These are phyloP conservation scores for Myriosclerotinia curreyana DNA, from an alignment of 2,329 filamentous ascomycete genomes.

Conservation along the genomic window DNA sequence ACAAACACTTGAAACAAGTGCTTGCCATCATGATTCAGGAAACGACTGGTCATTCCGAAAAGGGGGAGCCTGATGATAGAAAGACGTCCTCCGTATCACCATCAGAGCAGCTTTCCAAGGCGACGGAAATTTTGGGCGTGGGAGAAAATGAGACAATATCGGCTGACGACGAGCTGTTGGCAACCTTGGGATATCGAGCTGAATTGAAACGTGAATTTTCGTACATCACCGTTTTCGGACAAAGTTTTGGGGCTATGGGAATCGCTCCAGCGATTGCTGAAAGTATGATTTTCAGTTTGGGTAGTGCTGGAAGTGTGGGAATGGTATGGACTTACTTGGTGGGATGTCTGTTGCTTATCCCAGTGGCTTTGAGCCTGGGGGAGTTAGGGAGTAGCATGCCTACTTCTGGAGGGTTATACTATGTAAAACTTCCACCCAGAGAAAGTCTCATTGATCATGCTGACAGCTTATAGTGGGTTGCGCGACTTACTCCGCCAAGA, in stretches of 20 bases:
- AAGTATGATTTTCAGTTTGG: conserved; percentile 37
- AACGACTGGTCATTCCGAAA: neutral
- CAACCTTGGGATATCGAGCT: conserved; percentile 36
- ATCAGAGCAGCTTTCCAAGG: conserved; percentile 5
- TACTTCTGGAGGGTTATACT: conserved; percentile 38
- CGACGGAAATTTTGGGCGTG: conserved; percentile 14
- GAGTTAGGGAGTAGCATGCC: conserved; percentile 39
- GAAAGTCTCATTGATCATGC: neutral
- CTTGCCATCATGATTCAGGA: conserved; percentile 1
- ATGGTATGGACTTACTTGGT: conserved; percentile 39
- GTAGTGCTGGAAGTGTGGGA: conserved; percentile 35
- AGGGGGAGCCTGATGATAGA: neutral
- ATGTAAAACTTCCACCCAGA: conserved; percentile 25
- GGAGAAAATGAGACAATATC: conserved; percentile 25
- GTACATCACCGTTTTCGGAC: conserved; percentile 38
- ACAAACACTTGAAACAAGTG: neutral
- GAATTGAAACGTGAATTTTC: conserved; percentile 39
- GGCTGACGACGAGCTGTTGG: conserved; percentile 36
- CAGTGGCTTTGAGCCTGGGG: conserved; percentile 37
- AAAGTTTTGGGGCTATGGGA: conserved; percentile 39
- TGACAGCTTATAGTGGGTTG: conserved; percentile 35
- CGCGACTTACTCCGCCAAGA: conserved; percentile 34
- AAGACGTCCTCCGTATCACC: neutral
- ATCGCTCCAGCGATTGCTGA: conserved; percentile 39
- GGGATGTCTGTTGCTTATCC: conserved; percentile 37